Conservation (phyloP, 2,329 filamentous ascomycete genomes). For the Fusarium solani-melongenae region DNA sequence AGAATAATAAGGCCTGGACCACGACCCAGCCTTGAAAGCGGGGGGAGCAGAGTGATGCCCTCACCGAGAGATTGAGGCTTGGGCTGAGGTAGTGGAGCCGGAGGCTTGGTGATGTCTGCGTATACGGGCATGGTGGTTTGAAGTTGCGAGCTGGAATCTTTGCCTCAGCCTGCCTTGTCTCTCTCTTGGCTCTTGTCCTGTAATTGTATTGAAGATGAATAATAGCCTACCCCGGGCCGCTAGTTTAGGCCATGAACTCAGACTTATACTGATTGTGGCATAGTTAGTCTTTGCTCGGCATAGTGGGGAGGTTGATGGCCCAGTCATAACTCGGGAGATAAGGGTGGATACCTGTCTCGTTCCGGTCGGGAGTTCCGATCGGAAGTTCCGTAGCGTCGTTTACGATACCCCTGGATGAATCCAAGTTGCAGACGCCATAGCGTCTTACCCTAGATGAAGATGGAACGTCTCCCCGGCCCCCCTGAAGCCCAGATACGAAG, state of each 20-base stretch:
- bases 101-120: slow-evolving; percentile 40
- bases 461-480: not conserved
- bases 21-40: slow-evolving; percentile 50
- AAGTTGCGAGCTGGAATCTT: not conserved
- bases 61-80: slow-evolving; percentile 23
- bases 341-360: not conserved
- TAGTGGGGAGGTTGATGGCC: not conserved
- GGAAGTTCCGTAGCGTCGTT: slow-evolving; percentile 16
- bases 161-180: not conserved
- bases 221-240: not conserved
- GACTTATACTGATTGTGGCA: not conserved
- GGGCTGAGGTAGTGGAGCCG: slow-evolving; percentile 35
- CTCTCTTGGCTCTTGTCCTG: not conserved
- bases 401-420: not conserved
- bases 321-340: not conserved
- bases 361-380: slow-evolving; percentile 22
- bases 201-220: not conserved
- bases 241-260: not conserved
- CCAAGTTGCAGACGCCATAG: not conserved
- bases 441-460: not conserved
- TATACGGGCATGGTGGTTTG: slow-evolving; percentile 20
- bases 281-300: not conserved
- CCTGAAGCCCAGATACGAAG: not conserved
- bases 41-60: slow-evolving; percentile 43
- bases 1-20: slow-evolving; percentile 39